These are phyloP conservation scores for Striga hermonthica DNA, from an alignment of 305 asterid genomes.

Conservation along the genomic window DNA sequence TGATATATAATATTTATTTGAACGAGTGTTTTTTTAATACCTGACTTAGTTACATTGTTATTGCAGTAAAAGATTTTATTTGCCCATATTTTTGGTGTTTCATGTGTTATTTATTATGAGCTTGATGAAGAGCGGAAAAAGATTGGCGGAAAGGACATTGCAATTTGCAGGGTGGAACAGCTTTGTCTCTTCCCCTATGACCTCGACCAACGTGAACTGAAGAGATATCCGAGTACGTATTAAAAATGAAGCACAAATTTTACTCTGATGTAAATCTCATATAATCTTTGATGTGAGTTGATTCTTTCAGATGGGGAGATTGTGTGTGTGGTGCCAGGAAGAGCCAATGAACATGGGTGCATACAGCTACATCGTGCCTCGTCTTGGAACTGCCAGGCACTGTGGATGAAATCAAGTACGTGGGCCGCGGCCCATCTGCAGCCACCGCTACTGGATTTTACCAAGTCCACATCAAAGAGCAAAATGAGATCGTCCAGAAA, in stretches of 20 bases:
- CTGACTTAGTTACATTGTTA: neutral
- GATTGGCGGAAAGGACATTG: conserved; percentile 58
- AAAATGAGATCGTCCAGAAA: conserved; percentile 66
- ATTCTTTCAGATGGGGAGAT: conserved; percentile 76
- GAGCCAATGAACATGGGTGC: conserved; percentile 99
- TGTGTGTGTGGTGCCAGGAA: conserved; percentile 93
- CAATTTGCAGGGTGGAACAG: conserved; percentile 98
- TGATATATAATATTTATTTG: too few species aligned
- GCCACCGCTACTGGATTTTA: conserved; percentile 94
- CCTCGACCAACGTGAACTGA: conserved; percentile 88
- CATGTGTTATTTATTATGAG: conserved; percentile 66
- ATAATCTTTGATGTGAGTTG: too few species aligned
- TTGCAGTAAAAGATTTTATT: too few species aligned
- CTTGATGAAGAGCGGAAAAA: conserved; percentile 84
- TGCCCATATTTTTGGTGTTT: neutral
- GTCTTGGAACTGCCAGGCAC: conserved; percentile 82
- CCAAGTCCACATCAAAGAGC: conserved; percentile 76
- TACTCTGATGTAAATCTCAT: too few species aligned
- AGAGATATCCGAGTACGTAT: conserved; percentile 87
- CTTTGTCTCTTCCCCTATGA: conserved; percentile 97
- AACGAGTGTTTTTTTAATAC: too few species aligned
- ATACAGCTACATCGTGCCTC: conserved; percentile 64
- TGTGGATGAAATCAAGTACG: conserved; percentile 75
- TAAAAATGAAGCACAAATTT: neutral
- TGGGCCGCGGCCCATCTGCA: conserved; percentile 91